Base-by-base conservation (phyloP, 345 rosid species). In the Hibiscus trionum region DNA sequence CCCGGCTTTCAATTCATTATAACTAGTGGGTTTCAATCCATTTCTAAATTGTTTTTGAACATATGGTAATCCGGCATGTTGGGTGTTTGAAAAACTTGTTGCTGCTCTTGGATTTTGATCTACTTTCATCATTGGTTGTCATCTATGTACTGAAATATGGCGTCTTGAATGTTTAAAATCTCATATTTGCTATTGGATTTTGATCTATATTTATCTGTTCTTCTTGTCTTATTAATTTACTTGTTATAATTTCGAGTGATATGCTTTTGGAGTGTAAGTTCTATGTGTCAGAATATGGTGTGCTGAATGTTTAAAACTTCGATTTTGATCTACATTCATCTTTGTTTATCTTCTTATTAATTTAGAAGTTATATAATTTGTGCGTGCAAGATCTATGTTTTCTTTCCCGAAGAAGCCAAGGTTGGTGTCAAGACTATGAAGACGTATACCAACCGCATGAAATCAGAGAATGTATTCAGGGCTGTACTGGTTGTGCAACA, bases 361-460 rank as follows among this genome's bases (percentile, higher is more conserved):
- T n/a, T 52, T 52, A n/a, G 1, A 24, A 56, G 31, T 58, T 11
- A 21, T 58, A 17, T 57, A 11, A 4, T 59, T 58, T 58, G 26
- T 26, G 62, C 70, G 53, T 52, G 26, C 75, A 77, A 95, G 97
- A 84, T 95, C 60, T 88, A 83, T 82, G 87, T 95, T 49, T 90
- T 87, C 88, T 95, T 90, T 74, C 98, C 97, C 0, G 96, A 92
- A 8, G 96, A 93, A 50, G 85, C 77, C 7, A 92, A 90, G 77
- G 97, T 90, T 74, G 94, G 97, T 64, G 88, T 90, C 37, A 93
- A 90, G 83, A 89, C 90, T n/a, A 93, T 93, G 94, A 88, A 89
- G 84, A 84, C 93, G 44, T 95, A 85, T 82, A 87, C 92, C 5
- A 86, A 83, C 77, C 79, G 93, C 77, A 95, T 90, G 99, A 90